Evolutionary conservation across 148 eudicot genomes (phyloP), one percentile per base, ranked within the genome.

Genomic region (Rhododendron molle): DNA sequence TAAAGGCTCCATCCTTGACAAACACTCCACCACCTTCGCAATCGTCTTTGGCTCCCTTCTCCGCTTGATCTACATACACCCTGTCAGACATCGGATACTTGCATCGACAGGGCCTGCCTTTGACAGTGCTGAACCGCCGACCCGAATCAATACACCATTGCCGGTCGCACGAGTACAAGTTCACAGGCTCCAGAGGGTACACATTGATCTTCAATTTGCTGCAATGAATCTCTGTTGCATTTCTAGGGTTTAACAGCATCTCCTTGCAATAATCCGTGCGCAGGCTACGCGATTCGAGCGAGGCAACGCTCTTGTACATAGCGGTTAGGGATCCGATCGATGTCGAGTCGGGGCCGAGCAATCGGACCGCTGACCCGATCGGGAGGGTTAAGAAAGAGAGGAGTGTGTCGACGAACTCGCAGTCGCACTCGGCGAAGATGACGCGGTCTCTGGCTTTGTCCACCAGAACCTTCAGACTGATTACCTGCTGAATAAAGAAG

Each of bases 311-410:
- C 0, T 30, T 26, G 54, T 46, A 46, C 13, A 78, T 23, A 11
- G 54, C 1, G 81, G 54, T 44, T 21, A 78, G 14, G 8, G 56
- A 78, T 11, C 81, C 81, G 34, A 78, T n/a, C 7, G 54, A 1
- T 14, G 81, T 15, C 28, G 32, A 11, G 32, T 78, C 36, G 0
- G 81, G 32, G 9, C 20, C 54, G 18, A 78, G 54, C 52, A 78
- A 21, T 13, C 56, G 81, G 50, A 78, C 52, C 56, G 28, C 18
- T 46, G 52, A 18, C 20, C 81, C 81, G 12, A 78, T 23, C 12
- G 81, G 81, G 16, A 78, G 52, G 20, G 81, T 78, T 28, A 78
- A 7, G 56, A 78, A 78, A 8, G 81, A 78, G 56, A 78, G 81
- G 54, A 78, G 81, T 49, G 18, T 44, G 81, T 78, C 56, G 20